Percentiles rank a stretch among this genome's conserved stretches.
Evolutionary conservation across 2,329 filamentous ascomycete genomes (phyloP).

Genomic region (Botrytis galanthina): DNA sequence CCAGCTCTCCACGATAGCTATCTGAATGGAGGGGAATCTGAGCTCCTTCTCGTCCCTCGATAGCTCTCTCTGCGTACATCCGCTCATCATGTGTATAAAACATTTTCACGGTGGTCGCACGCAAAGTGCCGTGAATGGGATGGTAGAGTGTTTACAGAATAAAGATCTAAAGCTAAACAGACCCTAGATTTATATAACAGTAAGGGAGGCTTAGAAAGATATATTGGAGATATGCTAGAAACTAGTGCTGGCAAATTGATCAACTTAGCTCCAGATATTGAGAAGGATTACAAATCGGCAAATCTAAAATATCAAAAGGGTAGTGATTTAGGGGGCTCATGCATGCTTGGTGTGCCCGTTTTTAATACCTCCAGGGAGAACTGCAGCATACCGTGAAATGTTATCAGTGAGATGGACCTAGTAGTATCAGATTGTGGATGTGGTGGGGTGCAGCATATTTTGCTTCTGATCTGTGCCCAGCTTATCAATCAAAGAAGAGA

Average conservation of each 20-base stretch:
- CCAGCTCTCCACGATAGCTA: constrained; percentile 23
- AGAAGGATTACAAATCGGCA: not conserved
- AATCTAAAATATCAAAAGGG: not conserved
- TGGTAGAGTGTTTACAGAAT: not conserved
- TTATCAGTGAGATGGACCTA: not conserved
- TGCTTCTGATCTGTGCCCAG: constrained; percentile 3
- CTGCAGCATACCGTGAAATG: not conserved
- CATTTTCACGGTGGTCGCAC: constrained; percentile 27
- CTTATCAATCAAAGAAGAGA: constrained; percentile 20
- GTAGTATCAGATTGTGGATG: constrained; percentile 1
- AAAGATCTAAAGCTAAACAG: not conserved
- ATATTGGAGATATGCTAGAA: not conserved
- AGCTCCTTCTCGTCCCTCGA: constrained; percentile 23
- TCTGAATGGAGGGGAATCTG: constrained; percentile 33
- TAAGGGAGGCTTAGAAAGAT: not conserved
- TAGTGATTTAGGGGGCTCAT: not conserved
- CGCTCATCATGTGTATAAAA: constrained; percentile 30
- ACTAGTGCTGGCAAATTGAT: not conserved
- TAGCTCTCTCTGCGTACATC: constrained; percentile 31
- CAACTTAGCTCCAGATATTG: constrained; percentile 1
- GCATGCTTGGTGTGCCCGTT: constrained; percentile 2
- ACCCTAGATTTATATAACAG: not conserved
- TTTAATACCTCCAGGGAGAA: not conserved
- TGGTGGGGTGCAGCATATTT: not conserved
- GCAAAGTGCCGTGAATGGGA: not conserved